Percentiles rank a stretch among this genome's conserved stretches.
These are phyloP conservation scores for Claviceps paspali DNA, from an alignment of 2,329 filamentous ascomycete genomes.

Conservation along the genomic window DNA sequence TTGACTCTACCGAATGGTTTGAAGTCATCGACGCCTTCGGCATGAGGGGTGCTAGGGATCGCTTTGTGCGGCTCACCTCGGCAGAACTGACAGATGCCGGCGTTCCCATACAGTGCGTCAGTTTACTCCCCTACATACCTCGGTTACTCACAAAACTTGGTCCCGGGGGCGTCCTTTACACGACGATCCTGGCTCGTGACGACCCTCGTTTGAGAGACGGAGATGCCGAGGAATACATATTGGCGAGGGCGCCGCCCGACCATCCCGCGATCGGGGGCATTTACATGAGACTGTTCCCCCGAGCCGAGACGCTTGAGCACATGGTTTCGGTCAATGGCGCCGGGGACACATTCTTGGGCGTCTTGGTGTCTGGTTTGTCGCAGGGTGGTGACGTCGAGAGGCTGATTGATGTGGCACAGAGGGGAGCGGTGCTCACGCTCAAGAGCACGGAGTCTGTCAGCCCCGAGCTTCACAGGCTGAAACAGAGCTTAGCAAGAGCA, in stretches of 20 bases:
- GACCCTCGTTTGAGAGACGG: constrained; percentile 52
- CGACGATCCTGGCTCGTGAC: constrained; percentile 49
- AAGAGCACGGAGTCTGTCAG: constrained; percentile 62
- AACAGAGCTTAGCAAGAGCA: constrained; percentile 18
- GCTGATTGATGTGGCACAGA: constrained; percentile 66
- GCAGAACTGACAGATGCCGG: constrained; percentile 58
- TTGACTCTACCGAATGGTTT: constrained; percentile 66
- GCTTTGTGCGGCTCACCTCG: constrained; percentile 54
- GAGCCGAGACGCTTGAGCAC: constrained; percentile 50
- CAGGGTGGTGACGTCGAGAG: constrained; percentile 40
- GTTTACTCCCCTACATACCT: constrained; percentile 78
- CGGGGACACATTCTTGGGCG: constrained; percentile 83
- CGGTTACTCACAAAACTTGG: constrained; percentile 78
- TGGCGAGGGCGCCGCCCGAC: constrained; percentile 44
- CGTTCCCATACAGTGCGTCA: constrained; percentile 67
- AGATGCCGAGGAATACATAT: constrained; percentile 51
- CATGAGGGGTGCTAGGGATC: constrained; percentile 57
- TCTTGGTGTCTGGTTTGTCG: constrained; percentile 64
- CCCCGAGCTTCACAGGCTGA: constrained; percentile 33
- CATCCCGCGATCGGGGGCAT: constrained; percentile 52
- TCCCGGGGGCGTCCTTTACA: constrained; percentile 56
- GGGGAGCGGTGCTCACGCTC: constrained; percentile 64
- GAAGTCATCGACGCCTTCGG: constrained; percentile 62
- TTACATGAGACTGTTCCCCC: constrained; percentile 62
- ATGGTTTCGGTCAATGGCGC: constrained; percentile 86